phyloP scores from a whole-genome alignment of 768 basidiomycete species.

The Butyriboletus loyo region DNA sequence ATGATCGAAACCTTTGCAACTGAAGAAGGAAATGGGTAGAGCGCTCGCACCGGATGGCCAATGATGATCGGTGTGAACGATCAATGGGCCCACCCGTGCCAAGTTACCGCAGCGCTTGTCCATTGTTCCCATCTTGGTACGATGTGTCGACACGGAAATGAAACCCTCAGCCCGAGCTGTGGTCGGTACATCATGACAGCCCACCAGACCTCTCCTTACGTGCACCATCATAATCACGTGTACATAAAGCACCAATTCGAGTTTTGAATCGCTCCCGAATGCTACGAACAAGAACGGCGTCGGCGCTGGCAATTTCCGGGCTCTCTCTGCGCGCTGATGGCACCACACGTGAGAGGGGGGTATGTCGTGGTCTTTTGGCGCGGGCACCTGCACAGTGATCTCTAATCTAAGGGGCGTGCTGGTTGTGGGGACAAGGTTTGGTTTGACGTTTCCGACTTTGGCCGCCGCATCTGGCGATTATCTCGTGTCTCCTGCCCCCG shows the following conservation, averaged over 20 bases:
- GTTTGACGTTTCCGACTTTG: not conserved
- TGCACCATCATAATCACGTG: not conserved
- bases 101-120: not conserved
- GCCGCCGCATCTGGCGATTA: not conserved
- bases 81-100: not conserved
- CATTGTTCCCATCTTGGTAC: not conserved
- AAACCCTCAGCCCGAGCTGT: slow-evolving; percentile 6
- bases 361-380: not conserved
- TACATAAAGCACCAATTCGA: not conserved
- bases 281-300: not conserved
- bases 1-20: not conserved
- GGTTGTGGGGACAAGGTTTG: not conserved
- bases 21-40: not conserved
- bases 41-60: not conserved
- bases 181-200: not conserved
- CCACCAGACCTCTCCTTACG: too few relatives aligned
- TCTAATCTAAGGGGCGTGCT: not conserved
- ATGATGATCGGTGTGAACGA: not conserved
- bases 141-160: slow-evolving; percentile 1
- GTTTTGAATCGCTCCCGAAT: not conserved
- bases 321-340: not conserved
- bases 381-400: not conserved
- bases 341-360: not conserved
- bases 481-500: not conserved
- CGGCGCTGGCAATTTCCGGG: not conserved